Conservation (phyloP, 148 eudicot species). For the Simmondsia chinensis region DNA sequence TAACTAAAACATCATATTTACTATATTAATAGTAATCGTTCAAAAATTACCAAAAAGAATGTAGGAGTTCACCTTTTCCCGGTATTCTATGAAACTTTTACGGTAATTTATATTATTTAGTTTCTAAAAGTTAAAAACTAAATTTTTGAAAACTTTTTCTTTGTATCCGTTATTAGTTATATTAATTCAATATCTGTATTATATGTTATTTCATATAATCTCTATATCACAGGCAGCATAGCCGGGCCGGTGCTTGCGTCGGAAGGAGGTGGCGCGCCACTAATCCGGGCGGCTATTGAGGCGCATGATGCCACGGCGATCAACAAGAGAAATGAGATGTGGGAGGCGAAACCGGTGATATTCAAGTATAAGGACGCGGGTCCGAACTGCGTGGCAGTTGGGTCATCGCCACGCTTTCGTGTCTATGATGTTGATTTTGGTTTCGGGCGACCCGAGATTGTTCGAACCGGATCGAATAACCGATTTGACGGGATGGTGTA, state of each 20-base stretch:
- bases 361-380: constrained; percentile 94
- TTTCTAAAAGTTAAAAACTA: no score
- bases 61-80: no score
- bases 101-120: no score
- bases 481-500: constrained; percentile 97
- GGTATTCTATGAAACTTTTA: no score
- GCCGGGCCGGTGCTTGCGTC: constrained; percentile 56
- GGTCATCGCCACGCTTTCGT: constrained; percentile 88
- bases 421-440: constrained; percentile 94
- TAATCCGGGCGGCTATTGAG: constrained; percentile 47
- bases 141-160: no score
- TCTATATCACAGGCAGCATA: constrained; percentile 75
- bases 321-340: constrained; percentile 51
- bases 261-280: no score
- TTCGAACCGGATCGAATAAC: constrained; percentile 87
- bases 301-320: constrained; percentile 60
- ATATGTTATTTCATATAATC: no score
- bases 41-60: no score
- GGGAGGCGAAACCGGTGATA: constrained; percentile 74
- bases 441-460: constrained; percentile 71
- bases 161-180: no score
- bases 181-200: no score
- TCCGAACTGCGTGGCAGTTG: constrained; percentile 87
- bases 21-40: no score
- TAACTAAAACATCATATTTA: no score